Evolutionary conservation across 106 monocot species (phyloP), one percentile per base, ranked within the genome.

Genomic region (Apostasia ramifera): DNA sequence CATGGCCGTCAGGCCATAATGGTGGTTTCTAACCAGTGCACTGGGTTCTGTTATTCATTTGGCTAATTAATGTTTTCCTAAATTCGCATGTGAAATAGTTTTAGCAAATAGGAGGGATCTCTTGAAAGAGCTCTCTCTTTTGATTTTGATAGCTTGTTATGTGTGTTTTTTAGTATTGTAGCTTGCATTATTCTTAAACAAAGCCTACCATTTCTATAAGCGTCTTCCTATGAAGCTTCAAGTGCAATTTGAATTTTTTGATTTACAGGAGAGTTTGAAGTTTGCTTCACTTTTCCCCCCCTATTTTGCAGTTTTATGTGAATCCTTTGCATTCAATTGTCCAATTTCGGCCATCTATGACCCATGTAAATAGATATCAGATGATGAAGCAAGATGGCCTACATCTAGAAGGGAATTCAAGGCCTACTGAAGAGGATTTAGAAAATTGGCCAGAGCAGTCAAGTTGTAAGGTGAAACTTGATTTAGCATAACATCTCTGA

Each of bases 251-350:
- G 9, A 63, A 1, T n/a, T 1, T 46, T 46, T 47, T 63, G 13
- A 48, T 2, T 48, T 48, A 49, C 26, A 47, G 8, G 62, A 44
- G 37, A 26, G 14, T 65, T 49, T 48, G 7, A 65, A 63, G 40
- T 63, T 63, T 63, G 12, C 5, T 12, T 65, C 47, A 43, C 65
- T 65, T 65, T 65, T 26, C 26, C 26, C 8, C 8, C 51, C 50
- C 37, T 69, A 52, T 80, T 47, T 81, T 91, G 73, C 91, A 95
- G 95, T 66, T 95, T 71, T 77, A 91, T 81, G 79, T 95, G 80
- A 95, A 84, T 77, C 88, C 91, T 69, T 70, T 95, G 67, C 67
- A 86, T 82, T 83, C 83, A 80, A 74, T 86, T 67, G 83, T 91
- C 75, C 95, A 91, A 68, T 70, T 95, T 80, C 77, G 91, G 44